These are phyloP conservation scores for Xylariomycetidae sp. DNA, from an alignment of 2,329 filamentous ascomycete species.

Conservation along the genomic window DNA sequence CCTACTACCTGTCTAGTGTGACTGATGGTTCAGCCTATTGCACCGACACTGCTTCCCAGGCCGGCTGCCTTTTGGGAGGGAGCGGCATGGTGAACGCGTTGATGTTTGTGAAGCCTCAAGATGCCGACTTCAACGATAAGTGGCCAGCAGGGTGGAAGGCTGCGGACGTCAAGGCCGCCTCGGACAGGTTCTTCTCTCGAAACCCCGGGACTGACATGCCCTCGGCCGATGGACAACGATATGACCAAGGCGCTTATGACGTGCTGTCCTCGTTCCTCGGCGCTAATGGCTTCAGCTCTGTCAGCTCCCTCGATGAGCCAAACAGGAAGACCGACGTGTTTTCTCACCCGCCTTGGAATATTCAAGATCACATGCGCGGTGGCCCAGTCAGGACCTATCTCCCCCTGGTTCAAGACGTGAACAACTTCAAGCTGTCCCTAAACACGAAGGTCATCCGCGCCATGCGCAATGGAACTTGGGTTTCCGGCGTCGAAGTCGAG, in stretches of 20 bases:
- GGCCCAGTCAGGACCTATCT: conserved; percentile 15
- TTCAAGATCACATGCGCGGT: conserved; percentile 10
- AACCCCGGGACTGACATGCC: conserved; percentile 22
- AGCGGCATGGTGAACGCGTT: conserved; percentile 29
- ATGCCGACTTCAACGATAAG: conserved; percentile 26
- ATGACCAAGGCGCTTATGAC: conserved; percentile 13
- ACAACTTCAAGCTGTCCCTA: conserved; percentile 13
- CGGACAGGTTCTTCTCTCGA: conserved; percentile 21
- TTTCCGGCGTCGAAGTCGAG: conserved; percentile 51
- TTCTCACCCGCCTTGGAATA: conserved; percentile 51
- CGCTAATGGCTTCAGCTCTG: conserved; percentile 10
- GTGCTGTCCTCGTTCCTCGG: conserved; percentile 11
- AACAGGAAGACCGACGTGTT: conserved; percentile 13
- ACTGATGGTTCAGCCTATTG: conserved; percentile 22
- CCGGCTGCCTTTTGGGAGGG: conserved; percentile 34
- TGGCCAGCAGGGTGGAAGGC: conserved; percentile 27
- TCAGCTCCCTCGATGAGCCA: conserved; percentile 10
- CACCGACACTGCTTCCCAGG: conserved; percentile 29
- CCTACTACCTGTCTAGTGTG: conserved; percentile 17
- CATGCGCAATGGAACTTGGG: conserved; percentile 33
- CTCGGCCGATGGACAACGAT: conserved; percentile 19
- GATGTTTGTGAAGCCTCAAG: conserved; percentile 28
- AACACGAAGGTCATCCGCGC: conserved; percentile 18
- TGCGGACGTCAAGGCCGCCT: conserved; percentile 19
- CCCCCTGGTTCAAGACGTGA: conserved; percentile 9